Percentiles rank a stretch among this genome's conserved stretches.
These are phyloP conservation scores for Xylariaceae sp. DNA, from an alignment of 2,329 filamentous ascomycete species.

Conservation along the genomic window DNA sequence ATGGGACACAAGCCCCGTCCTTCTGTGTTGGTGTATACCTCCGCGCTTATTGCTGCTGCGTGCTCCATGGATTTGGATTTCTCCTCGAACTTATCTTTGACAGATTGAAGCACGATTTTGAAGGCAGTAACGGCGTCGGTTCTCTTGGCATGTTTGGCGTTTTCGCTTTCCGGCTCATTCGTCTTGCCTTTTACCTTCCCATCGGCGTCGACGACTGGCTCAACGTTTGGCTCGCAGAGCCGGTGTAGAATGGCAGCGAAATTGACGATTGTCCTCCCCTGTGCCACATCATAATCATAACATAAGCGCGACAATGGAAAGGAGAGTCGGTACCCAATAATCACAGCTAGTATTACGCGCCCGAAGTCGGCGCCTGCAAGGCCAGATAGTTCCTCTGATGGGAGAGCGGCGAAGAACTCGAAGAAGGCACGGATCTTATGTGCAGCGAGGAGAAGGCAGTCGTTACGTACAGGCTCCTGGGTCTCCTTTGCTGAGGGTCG, in stretches of 20 bases:
- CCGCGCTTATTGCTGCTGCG: slow-evolving; percentile 9
- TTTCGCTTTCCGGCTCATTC: background rate
- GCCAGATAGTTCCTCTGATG: slow-evolving; percentile 27
- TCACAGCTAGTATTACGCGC: slow-evolving; percentile 38
- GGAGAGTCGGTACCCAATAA: slow-evolving; percentile 44
- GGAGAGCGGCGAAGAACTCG: slow-evolving; percentile 26
- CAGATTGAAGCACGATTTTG: slow-evolving; percentile 42
- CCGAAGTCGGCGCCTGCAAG: slow-evolving; percentile 43
- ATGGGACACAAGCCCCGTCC: slow-evolving; percentile 40
- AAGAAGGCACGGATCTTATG: slow-evolving; percentile 31
- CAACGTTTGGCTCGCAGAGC: background rate
- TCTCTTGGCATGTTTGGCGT: slow-evolving; percentile 17
- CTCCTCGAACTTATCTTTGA: slow-evolving; percentile 43
- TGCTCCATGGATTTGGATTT: slow-evolving; percentile 35
- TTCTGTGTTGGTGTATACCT: slow-evolving; percentile 1
- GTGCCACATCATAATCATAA: slow-evolving; percentile 31
- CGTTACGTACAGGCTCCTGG: slow-evolving; percentile 18
- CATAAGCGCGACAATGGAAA: slow-evolving; percentile 40
- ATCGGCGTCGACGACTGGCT: background rate
- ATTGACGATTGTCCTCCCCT: slow-evolving; percentile 37
- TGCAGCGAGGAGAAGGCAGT: slow-evolving; percentile 18
- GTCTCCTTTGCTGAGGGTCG: background rate
- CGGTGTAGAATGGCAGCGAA: slow-evolving; percentile 27
- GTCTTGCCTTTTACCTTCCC: slow-evolving; percentile 9
- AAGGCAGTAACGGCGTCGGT: slow-evolving; percentile 44